phyloP scores from a whole-genome alignment of 2,329 filamentous ascomycete genomes.

The Pseudonectria buxi region DNA sequence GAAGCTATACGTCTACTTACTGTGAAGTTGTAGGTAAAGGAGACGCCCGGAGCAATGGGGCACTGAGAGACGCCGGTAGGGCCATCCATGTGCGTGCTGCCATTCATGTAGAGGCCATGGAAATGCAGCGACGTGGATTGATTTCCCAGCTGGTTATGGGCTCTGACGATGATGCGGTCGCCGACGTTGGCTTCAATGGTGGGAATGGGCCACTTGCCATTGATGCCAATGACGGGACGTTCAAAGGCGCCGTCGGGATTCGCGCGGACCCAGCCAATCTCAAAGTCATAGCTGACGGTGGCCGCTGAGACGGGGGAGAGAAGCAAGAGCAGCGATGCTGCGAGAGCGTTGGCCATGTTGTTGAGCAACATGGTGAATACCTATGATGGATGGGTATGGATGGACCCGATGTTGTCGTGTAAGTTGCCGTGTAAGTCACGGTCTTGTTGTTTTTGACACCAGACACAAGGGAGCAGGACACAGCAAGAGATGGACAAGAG shows the following conservation, averaged over 20 bases:
- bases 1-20: too few relatives aligned
- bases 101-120: conserved; percentile 65
- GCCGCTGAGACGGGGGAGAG: conserved; percentile 24
- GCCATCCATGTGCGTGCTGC: conserved; percentile 65
- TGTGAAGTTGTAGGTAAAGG: conserved; percentile 64
- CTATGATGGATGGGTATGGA: too few relatives aligned
- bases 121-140: conserved; percentile 60
- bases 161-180: conserved; percentile 53
- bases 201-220: conserved; percentile 69
- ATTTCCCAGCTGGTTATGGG: conserved; percentile 54
- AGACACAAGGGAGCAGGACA: too few relatives aligned
- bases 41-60: conserved; percentile 53
- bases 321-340: conserved; percentile 12
- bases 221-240: conserved; percentile 67
- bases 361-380: conserved; percentile 13
- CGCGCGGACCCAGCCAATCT: conserved; percentile 63
- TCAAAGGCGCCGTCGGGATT: conserved; percentile 61
- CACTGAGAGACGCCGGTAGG: conserved; percentile 61
- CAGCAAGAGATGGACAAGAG: neutral
- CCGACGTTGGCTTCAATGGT: conserved; percentile 55
- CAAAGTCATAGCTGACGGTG: conserved; percentile 56
- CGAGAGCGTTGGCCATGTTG: conserved; percentile 1
- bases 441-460: too few relatives aligned
- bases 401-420: neutral
- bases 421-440: too few relatives aligned